Base-by-base conservation (phyloP, 495 filamentous ascomycete genomes). In the Penicillium paxilli region DNA sequence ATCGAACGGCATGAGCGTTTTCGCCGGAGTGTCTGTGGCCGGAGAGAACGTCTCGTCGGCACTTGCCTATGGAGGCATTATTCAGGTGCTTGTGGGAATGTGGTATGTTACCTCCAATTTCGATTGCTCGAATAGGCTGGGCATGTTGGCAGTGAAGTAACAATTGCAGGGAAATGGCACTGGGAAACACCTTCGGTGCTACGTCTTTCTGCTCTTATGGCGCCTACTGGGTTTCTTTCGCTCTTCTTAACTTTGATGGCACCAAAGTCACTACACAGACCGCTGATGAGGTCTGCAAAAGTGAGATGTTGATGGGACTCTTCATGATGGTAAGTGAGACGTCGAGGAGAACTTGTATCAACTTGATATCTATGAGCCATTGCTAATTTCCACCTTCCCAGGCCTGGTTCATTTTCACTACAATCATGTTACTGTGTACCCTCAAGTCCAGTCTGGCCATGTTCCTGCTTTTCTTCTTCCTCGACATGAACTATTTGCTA, bases 381-480 rank as follows among this genome's bases (percentile, higher is more conserved):
- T 38, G 17, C 12, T 52, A 20, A 52, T 19, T 5, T 5, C 16
- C 6, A 20, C 9, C 4, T 22, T 12, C 22, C 5, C 42, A 82
- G 80, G 83, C 81, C 64, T 96, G 91, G 91, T 94, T 92, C 75
- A 91, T 96, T 74, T 96, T 96, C 81, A 96, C 91, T 47, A 83
- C 80, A 52, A 67, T 96, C 30, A 76, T 94, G 41, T 77, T 94
- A 28, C 57, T 95, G 51, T 90, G 86, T 80, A 95, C 91, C 9
- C 76, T 95, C 33, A 85, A 87, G 52, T 95, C 91, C 9, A 94
- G 88, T 53, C 79, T 94, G 60, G 90, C 89, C 64, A 95, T 95
- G 84, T 95, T 90, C 80, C 56, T 81, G 38, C 80, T 96, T 16
- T 96, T 95, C 81, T 87, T 96, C 74, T 84, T 83, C 42, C 85